Conservation (phyloP, 495 filamentous ascomycete genomes). For the Staphylotrichum longicolle region DNA sequence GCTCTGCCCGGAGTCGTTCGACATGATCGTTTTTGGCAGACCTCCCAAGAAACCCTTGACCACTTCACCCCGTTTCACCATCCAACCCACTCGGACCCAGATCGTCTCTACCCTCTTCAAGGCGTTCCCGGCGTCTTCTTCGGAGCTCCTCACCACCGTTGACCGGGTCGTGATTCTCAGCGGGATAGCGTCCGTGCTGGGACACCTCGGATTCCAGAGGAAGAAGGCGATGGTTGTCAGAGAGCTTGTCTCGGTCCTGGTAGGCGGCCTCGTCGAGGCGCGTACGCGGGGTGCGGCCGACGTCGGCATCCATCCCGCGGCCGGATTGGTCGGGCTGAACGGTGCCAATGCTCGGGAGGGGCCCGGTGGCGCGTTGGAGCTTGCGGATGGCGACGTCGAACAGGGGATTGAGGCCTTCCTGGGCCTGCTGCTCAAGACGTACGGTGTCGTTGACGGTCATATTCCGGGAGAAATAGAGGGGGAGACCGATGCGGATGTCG, state of each 20-base stretch:
- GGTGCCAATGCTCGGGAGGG: constrained; percentile 45
- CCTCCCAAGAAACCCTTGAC: constrained; percentile 36
- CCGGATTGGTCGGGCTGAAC: constrained; percentile 67
- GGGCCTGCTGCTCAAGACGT: constrained; percentile 46
- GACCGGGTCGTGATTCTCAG: constrained; percentile 76
- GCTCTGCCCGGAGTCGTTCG: constrained; percentile 64
- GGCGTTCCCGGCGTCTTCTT: constrained; percentile 63
- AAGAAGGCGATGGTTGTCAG: constrained; percentile 85
- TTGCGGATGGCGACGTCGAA: constrained; percentile 74
- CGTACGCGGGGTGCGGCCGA: constrained; percentile 90
- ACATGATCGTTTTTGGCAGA: constrained; percentile 58
- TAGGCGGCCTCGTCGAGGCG: constrained; percentile 85
- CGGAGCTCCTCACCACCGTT: constrained; percentile 62
- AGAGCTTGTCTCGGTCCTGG: constrained; percentile 77
- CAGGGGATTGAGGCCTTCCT: constrained; percentile 60
- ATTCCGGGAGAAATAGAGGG: constrained; percentile 20
- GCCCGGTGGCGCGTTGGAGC: constrained; percentile 58
- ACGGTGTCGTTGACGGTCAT: constrained; percentile 47
- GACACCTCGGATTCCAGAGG: constrained; percentile 69
- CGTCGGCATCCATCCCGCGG: constrained; percentile 90
- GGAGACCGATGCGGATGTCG: constrained; percentile 49
- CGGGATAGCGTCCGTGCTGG: constrained; percentile 80
- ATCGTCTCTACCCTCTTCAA: constrained; percentile 68
- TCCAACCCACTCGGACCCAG: constrained; percentile 58
- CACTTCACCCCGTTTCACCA: constrained; percentile 46